Evolutionary conservation across 805 yeast species (phyloP).

Genomic region (Candida tammaniensis): DNA sequence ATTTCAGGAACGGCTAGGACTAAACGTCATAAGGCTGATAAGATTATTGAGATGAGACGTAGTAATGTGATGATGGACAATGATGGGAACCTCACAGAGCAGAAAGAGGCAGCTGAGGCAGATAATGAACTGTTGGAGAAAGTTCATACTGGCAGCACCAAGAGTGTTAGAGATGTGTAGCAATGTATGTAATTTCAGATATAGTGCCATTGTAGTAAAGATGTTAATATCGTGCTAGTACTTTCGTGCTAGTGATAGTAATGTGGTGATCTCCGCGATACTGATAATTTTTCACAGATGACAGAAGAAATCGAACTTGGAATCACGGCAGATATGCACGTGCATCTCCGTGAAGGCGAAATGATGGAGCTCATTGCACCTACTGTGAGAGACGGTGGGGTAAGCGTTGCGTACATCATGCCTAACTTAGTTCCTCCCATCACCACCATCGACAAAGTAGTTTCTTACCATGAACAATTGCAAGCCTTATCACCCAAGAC

Average conservation of each 20-base stretch:
- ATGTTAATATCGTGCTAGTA: no score
- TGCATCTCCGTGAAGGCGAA: slow-evolving; percentile 88
- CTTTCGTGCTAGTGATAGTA: no score
- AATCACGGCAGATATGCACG: slow-evolving; percentile 87
- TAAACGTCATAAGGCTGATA: slow-evolving; percentile 8
- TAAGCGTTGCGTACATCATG: slow-evolving; percentile 90
- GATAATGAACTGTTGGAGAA: slow-evolving; percentile 8
- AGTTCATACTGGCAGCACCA: slow-evolving; percentile 5
- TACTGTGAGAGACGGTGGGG: slow-evolving; percentile 85
- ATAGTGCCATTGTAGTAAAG: no score
- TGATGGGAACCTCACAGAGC: neutral
- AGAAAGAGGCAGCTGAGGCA: slow-evolving; percentile 1
- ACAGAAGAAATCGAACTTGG: slow-evolving; percentile 52
- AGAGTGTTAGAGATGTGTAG: slow-evolving; percentile 1
- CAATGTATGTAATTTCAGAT: no score
- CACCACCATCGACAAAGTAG: slow-evolving; percentile 69
- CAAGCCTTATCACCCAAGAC: slow-evolving; percentile 73
- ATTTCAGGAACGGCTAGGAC: slow-evolving; percentile 1
- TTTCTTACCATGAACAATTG: slow-evolving; percentile 63
- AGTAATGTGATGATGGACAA: slow-evolving; percentile 1
- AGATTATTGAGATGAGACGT: slow-evolving; percentile 7
- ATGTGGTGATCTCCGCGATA: no score
- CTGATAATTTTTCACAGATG: no score
- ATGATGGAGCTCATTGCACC: slow-evolving; percentile 95
- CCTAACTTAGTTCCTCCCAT: slow-evolving; percentile 95